Conservation (phyloP, 345 rosid species). For the Lepidium aucheri region DNA sequence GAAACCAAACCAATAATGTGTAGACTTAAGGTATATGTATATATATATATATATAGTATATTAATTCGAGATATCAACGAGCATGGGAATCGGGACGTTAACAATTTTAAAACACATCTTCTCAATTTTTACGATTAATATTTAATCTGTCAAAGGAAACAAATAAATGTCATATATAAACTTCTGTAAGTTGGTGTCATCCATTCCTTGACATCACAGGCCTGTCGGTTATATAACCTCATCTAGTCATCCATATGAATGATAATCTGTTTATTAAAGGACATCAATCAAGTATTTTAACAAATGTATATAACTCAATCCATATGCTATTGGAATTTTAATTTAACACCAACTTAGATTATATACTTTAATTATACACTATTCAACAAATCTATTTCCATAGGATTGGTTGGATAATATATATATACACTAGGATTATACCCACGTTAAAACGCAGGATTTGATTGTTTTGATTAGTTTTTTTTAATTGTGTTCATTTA, state of each 20-base stretch:
- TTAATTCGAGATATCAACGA: background rate
- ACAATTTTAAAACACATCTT: background rate
- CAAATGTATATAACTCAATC: too few species aligned
- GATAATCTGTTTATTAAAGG: background rate
- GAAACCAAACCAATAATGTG: background rate
- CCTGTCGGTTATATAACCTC: constrained; percentile 4
- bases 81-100: constrained; percentile 19
- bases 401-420: too few species aligned
- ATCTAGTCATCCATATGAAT: background rate
- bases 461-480: too few species aligned
- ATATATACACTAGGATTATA: too few species aligned
- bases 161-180: background rate
- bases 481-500: too few species aligned
- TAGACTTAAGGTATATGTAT: background rate
- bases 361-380: too few species aligned
- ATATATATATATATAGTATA: too few species aligned
- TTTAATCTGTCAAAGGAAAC: background rate
- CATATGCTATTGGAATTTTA: too few species aligned
- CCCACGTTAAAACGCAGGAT: too few species aligned
- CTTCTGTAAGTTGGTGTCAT: background rate
- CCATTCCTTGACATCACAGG: constrained; percentile 5
- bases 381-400: too few species aligned
- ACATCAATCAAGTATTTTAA: background rate
- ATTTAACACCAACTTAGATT: too few species aligned
- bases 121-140: background rate